Conservation (phyloP, 2,329 filamentous ascomycete genomes). For the Atkinsonella texensis region DNA sequence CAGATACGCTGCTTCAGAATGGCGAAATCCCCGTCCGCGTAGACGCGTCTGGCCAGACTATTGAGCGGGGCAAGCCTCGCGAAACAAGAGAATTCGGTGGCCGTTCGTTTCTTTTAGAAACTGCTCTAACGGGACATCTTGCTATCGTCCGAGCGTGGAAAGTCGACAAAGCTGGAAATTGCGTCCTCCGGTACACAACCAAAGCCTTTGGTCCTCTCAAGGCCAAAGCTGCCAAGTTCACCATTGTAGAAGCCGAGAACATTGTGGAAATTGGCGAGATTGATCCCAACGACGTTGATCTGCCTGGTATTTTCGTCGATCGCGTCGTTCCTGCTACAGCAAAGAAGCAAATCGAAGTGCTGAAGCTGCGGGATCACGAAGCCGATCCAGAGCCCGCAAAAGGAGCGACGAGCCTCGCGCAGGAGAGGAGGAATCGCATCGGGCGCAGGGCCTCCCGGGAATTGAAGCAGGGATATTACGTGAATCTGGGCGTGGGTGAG, state of each 20-base stretch:
- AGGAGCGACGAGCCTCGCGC: conserved; percentile 29
- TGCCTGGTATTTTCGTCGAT: conserved; percentile 75
- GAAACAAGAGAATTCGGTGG: conserved; percentile 65
- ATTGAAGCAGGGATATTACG: conserved; percentile 68
- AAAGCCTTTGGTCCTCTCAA: conserved; percentile 65
- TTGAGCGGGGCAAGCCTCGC: conserved; percentile 52
- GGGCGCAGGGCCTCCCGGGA: conserved; percentile 68
- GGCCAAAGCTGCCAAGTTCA: conserved; percentile 67
- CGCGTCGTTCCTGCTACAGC: conserved; percentile 64
- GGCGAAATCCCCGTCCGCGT: conserved; percentile 56
- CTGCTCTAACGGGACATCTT: conserved; percentile 62
- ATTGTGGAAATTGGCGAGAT: conserved; percentile 67
- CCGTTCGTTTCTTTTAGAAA: conserved; percentile 65
- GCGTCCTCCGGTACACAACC: conserved; percentile 67
- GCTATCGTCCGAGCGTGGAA: conserved; percentile 69
- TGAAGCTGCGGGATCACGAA: conserved; percentile 42
- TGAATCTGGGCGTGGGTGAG: conserved; percentile 59
- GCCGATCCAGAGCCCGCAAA: conserved; percentile 20
- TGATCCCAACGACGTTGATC: conserved; percentile 60
- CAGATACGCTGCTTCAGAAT: conserved; percentile 52
- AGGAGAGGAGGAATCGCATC: conserved; percentile 55
- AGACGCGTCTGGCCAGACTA: conserved; percentile 44
- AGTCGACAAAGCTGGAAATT: conserved; percentile 66
- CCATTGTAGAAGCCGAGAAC: conserved; percentile 77
- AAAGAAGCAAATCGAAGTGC: conserved; percentile 60